A percentile compares a stretch with the other conserved stretches of the same genome.
Conservation (phyloP, 2,329 filamentous ascomycete genomes). For the Fusarium miscanthi region DNA sequence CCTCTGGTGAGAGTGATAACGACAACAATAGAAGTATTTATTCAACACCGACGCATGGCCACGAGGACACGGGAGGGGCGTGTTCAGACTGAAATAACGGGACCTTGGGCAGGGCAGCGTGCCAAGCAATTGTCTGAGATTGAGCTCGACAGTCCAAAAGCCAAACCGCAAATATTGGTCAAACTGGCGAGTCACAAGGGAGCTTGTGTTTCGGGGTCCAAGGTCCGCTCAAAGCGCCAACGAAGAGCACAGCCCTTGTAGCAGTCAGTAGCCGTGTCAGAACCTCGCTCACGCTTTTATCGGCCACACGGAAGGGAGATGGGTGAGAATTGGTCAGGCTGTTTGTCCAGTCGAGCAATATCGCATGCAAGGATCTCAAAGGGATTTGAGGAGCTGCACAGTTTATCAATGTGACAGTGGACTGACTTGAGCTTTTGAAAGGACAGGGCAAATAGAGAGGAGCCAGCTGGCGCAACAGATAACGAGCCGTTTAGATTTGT, state of each 20-base stretch:
- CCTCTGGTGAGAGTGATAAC: conserved; percentile 26
- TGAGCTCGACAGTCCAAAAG: conserved; percentile 20
- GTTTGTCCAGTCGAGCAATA: conserved; percentile 19
- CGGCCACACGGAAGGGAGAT: conserved; percentile 23
- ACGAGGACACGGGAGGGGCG: conserved; percentile 22
- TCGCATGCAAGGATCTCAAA: conserved; percentile 33
- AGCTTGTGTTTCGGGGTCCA: conserved; percentile 27
- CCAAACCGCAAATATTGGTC: conserved; percentile 27
- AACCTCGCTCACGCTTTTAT: conserved; percentile 18
- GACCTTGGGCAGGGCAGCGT: conserved; percentile 22
- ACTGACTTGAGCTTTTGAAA: conserved; percentile 20
- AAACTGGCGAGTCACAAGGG: conserved; percentile 37
- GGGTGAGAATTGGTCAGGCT: conserved; percentile 32
- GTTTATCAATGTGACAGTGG: conserved; percentile 21
- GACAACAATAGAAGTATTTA: conserved; percentile 33
- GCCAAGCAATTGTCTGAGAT: conserved; percentile 39
- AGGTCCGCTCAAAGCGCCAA: conserved; percentile 28
- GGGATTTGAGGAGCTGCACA: conserved; percentile 14
- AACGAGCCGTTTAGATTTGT: conserved; percentile 22
- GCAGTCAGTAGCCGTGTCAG: conserved; percentile 12
- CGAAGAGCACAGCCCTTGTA: conserved; percentile 26
- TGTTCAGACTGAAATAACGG: conserved; percentile 16
- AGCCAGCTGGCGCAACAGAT: conserved; percentile 41
- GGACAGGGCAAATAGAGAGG: conserved; percentile 32
- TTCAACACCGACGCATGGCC: conserved; percentile 21